Conservation (phyloP, 345 rosid species). For the Triadica sebifera region DNA sequence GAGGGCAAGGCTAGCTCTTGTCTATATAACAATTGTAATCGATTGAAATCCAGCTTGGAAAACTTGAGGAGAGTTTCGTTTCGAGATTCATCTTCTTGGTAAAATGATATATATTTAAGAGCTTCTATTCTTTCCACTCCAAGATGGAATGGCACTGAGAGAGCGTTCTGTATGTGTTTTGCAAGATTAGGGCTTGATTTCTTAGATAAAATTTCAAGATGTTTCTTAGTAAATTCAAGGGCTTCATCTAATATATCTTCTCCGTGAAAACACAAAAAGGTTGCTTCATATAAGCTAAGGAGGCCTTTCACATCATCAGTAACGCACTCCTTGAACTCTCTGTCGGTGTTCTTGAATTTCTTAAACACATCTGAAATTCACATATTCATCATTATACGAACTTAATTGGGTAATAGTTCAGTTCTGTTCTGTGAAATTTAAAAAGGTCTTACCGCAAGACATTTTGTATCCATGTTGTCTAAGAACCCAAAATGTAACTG, state of each 20-base stretch:
- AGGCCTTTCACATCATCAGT: background rate
- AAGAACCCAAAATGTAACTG: too few relatives aligned
- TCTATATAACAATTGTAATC: background rate
- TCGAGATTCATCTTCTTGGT: background rate
- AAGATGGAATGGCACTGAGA: background rate
- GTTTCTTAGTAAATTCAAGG: background rate
- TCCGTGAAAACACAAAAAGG: background rate
- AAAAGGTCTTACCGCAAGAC: too few relatives aligned
- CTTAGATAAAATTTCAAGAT: too few relatives aligned
- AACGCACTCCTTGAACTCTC: background rate
- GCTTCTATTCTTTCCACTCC: background rate
- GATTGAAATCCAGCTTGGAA: conserved; percentile 7
- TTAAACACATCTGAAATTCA: conserved; percentile 6
- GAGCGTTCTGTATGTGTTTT: too few relatives aligned
- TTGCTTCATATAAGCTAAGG: background rate
- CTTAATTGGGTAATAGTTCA: too few relatives aligned
- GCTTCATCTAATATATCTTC: background rate
- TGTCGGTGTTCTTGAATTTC: background rate
- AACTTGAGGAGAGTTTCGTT: conserved; percentile 1
- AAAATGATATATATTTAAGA: background rate
- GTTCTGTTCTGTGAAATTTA: too few relatives aligned
- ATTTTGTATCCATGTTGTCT: too few relatives aligned
- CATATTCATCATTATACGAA: background rate
- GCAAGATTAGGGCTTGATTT: too few relatives aligned
- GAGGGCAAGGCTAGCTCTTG: background rate